Evolutionary conservation across 371 early-diverging fungal genomes (phyloP), one percentile per base, ranked within the genome.

Genomic region (Coemansia linderi): DNA sequence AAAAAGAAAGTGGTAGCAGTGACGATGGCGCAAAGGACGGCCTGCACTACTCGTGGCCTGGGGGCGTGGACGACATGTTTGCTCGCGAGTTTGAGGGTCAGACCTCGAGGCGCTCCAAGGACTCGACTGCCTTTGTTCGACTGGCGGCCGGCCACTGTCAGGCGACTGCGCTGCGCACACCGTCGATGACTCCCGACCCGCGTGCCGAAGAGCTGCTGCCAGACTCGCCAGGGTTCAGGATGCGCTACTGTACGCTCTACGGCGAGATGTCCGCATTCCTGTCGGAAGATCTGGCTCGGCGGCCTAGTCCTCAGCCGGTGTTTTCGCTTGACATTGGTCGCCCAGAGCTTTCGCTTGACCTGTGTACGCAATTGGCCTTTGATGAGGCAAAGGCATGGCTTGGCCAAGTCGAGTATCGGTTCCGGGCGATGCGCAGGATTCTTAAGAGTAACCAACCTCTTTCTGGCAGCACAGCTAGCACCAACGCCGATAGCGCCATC

Each of bases 201-300:
- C 67, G 79, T 8, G 71, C 79, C 24, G 75, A 78, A 13, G 79
- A 78, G 62, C 65, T 70, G 24, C 41, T 44, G 9, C 39, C 71
- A 0, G 57, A 68, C 9, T 54, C 71, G 12, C 64, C 75, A 1
- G 79, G 79, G 10, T 63, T 78, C 6, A 63, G 70, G 12, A 41
- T 78, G 43, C 66, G 71, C n/a, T 54, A 59, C 31, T 67, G 71
- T 31, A 75, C 71, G 24, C 33, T 78, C 17, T 67, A 66, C 15
- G 75, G 75, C 19, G 79, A 78, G 15, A 78, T 78, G 79, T 78
- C 75, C 2, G 79, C 79, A 9, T 78, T 78, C 54, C n/a, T 78
- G 41, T 78, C 79, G 6, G 79, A 78, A 38, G 54, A 54, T 22
- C 22, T 78, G 63, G 59, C 71, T 9, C 68, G 67, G 15, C 56